Evolutionary conservation across 129 eudicot genomes (phyloP).

Genomic region (Pseudognaphalium luteoalbum): DNA sequence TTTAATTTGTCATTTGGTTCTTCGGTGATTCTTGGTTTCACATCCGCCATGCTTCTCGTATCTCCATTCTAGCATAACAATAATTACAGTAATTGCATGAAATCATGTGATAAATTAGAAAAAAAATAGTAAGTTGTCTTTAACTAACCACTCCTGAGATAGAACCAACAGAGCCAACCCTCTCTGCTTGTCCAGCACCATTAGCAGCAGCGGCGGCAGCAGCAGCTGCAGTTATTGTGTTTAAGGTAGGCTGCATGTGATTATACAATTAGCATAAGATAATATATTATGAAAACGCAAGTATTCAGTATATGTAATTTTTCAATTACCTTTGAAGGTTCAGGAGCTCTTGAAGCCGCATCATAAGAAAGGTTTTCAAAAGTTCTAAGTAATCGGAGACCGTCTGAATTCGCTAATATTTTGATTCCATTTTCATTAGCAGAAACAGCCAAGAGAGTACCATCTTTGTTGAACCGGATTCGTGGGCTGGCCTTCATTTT

Average conservation of each 20-base stretch:
- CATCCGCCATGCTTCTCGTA: slow-evolving; percentile 34
- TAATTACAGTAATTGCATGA: background rate
- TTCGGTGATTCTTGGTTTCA: slow-evolving; percentile 36
- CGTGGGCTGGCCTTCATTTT: slow-evolving; percentile 52
- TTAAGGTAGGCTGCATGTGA: slow-evolving; percentile 60
- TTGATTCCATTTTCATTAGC: slow-evolving; percentile 52
- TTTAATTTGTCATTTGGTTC: slow-evolving; percentile 34
- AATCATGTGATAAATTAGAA: background rate
- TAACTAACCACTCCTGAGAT: slow-evolving; percentile 65
- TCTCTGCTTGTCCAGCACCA: slow-evolving; percentile 64
- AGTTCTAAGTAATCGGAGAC: slow-evolving; percentile 45
- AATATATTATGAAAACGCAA: background rate
- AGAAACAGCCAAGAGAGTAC: slow-evolving; percentile 57
- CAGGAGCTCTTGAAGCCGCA: slow-evolving; percentile 36
- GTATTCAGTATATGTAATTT: background rate
- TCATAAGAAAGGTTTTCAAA: slow-evolving; percentile 35
- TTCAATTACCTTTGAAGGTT: slow-evolving; percentile 58
- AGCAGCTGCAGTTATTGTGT: slow-evolving; percentile 52
- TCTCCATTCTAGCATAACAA: slow-evolving; percentile 37
- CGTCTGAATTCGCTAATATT: slow-evolving; percentile 49
- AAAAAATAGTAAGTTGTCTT: background rate
- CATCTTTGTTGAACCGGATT: slow-evolving; percentile 54
- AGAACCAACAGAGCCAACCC: slow-evolving; percentile 59
- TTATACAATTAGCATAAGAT: background rate
- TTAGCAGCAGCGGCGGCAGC: slow-evolving; percentile 57